These are phyloP conservation scores for Diplodia seriata DNA, from an alignment of 2,329 filamentous ascomycete species.

Conservation along the genomic window DNA sequence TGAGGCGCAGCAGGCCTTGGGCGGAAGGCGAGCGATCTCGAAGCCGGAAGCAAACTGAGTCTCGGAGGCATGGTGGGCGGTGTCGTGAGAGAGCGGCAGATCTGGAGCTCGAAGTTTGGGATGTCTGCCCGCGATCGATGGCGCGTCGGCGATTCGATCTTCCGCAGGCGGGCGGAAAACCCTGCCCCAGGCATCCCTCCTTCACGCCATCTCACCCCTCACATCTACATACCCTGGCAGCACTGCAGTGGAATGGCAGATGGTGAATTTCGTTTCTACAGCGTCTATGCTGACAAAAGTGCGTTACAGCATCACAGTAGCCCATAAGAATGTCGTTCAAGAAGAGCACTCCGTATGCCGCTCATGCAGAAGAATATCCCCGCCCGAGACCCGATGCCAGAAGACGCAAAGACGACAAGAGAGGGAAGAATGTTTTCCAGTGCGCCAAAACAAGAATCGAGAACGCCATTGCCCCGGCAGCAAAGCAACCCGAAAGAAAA, in stretches of 20 bases:
- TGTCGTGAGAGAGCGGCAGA: neutral
- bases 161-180: slow-evolving; percentile 20
- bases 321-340: slow-evolving; percentile 27
- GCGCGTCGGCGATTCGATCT: slow-evolving; percentile 21
- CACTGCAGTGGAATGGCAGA: slow-evolving; percentile 1
- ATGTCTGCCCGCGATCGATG: slow-evolving; percentile 7
- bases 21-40: slow-evolving; percentile 45
- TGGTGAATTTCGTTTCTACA: slow-evolving; percentile 26
- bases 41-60: slow-evolving; percentile 43
- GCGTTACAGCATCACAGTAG: slow-evolving; percentile 29
- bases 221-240: neutral
- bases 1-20: slow-evolving; percentile 41
- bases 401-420: slow-evolving; percentile 17
- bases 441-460: slow-evolving; percentile 20
- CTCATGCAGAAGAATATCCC: slow-evolving; percentile 30
- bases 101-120: slow-evolving; percentile 10
- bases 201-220: neutral
- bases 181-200: slow-evolving; percentile 25
- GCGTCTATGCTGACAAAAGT: slow-evolving; percentile 31
- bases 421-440: slow-evolving; percentile 1
- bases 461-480: slow-evolving; percentile 26
- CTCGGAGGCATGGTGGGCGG: slow-evolving; percentile 47
- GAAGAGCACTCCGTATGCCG: slow-evolving; percentile 29
- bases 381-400: slow-evolving; percentile 26
- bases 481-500: slow-evolving; percentile 20